phyloP scores from a whole-genome alignment of 2,329 filamentous ascomycete genomes.

The Apiospora pterosperma region DNA sequence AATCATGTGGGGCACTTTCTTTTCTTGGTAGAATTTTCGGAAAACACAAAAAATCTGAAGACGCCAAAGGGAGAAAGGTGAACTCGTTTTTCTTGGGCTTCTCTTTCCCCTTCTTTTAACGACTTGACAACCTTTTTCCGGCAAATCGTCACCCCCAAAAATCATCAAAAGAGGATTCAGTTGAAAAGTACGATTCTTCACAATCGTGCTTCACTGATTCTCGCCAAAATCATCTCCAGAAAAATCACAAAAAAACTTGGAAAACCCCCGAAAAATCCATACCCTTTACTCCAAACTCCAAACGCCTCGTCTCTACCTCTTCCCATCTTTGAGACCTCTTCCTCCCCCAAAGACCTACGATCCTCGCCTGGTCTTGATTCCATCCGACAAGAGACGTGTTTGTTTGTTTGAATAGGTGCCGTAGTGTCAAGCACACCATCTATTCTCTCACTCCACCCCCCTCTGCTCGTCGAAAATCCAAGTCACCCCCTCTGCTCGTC shows the following conservation, averaged over 20 bases:
- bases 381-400: constrained; percentile 9
- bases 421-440: constrained; percentile 11
- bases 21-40: constrained; percentile 10
- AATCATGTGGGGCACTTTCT: constrained; percentile 1
- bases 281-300: constrained; percentile 6
- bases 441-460: constrained; percentile 10
- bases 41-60: constrained; percentile 11
- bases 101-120: constrained; percentile 32
- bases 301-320: constrained; percentile 8
- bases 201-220: constrained; percentile 54
- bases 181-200: constrained; percentile 45
- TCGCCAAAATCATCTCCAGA: constrained; percentile 48
- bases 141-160: constrained; percentile 37
- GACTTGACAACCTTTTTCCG: constrained; percentile 48
- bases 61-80: constrained; percentile 7
- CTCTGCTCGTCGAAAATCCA: neutral
- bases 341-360: constrained; percentile 15
- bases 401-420: constrained; percentile 6
- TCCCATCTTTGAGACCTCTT: constrained; percentile 12
- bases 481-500: constrained; percentile 8
- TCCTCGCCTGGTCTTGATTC: constrained; percentile 12
- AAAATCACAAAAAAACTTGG: constrained; percentile 60
- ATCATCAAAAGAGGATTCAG: constrained; percentile 44
- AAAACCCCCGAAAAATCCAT: constrained; percentile 48
- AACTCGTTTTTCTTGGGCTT: constrained; percentile 31